phyloP scores from a whole-genome alignment of 2,329 filamentous ascomycete species.

The Colletotrichum sp. region DNA sequence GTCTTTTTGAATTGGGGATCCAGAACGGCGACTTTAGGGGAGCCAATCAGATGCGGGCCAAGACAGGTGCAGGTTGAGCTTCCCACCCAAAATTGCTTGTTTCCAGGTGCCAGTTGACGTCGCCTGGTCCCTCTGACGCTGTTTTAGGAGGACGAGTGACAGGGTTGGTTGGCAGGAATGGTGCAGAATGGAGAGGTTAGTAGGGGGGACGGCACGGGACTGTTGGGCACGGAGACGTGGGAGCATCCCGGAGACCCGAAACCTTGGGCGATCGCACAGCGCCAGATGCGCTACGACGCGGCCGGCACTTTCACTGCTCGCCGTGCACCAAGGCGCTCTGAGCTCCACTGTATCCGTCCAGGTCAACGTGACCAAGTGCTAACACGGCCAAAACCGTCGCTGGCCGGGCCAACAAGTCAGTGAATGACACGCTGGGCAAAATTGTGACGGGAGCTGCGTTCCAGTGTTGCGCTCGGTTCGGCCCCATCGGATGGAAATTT shows the following conservation, averaged over 20 bases:
- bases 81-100: slow-evolving; percentile 15
- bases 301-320: background rate
- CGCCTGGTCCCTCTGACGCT: background rate
- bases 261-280: background rate
- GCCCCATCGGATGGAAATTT: slow-evolving; percentile 18
- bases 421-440: background rate
- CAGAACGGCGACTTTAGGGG: background rate
- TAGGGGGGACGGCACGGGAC: background rate
- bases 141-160: background rate
- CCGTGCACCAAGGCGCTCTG: background rate
- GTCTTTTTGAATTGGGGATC: slow-evolving; percentile 3
- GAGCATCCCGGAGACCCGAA: slow-evolving; percentile 13
- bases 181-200: background rate
- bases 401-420: background rate
- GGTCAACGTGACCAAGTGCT: background rate
- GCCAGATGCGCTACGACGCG: slow-evolving; percentile 1
- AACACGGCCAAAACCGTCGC: background rate
- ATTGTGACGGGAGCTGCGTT: background rate
- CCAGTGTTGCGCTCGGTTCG: background rate
- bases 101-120: slow-evolving; percentile 11
- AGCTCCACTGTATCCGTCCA: background rate
- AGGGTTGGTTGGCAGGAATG: background rate
- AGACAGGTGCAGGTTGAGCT: slow-evolving; percentile 5
- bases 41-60: slow-evolving; percentile 8
- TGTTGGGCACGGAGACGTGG: background rate